Evolutionary conservation across 108 stramenopile species (phyloP), one percentile per base, ranked within the genome.

Genomic region (Cyclotella kingstonii): DNA sequence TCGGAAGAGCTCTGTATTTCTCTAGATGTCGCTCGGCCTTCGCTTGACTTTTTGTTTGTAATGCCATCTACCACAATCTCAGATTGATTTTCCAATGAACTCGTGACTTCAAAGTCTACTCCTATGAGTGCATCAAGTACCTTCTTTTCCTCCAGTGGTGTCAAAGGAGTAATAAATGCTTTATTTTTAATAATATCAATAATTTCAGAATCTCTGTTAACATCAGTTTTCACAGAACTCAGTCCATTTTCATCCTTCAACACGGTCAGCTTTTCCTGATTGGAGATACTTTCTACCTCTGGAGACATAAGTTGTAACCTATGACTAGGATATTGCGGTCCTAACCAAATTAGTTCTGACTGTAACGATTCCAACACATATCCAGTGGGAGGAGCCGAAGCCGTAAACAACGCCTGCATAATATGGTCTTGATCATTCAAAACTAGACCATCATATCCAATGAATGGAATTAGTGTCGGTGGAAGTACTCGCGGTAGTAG

Each of bases 321-420:
- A n/a, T 81, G 60, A 7, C 84, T 69, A 15, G 82, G 73, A 61
- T 84, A 83, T 11, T 80, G 77, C 8, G 90, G 90, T 6, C 73
- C 78, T 41, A 88, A 55, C 90, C 90, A 91, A 62, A 84, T 64
- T 17, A 91, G 62, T 54, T 91, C 86, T 9, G 81, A 69, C n/a
- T 86, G 87, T 19, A 85, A 52, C 30, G 68, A 62, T 47, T 88
- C 83, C n/a, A 79, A 44, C 1, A 75, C 55, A 14, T 68, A 63
- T 15, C 35, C 67, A 23, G 41, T 27, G n/a, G 45, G 58, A 1
- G 57, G 64, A n/a, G 42, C 34, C 18, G 38, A 25, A n/a, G 64
- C 29, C 30, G 48, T 14, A 1, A 12, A 19, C 18, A 49, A 5
- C 34, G 36, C 19, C 34, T 30, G 45, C 10, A 33, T 18, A 49